Evolutionary conservation across 2,329 filamentous ascomycete species (phyloP), one percentile per base, ranked within the genome.

Genomic region (Fusarium sp.): DNA sequence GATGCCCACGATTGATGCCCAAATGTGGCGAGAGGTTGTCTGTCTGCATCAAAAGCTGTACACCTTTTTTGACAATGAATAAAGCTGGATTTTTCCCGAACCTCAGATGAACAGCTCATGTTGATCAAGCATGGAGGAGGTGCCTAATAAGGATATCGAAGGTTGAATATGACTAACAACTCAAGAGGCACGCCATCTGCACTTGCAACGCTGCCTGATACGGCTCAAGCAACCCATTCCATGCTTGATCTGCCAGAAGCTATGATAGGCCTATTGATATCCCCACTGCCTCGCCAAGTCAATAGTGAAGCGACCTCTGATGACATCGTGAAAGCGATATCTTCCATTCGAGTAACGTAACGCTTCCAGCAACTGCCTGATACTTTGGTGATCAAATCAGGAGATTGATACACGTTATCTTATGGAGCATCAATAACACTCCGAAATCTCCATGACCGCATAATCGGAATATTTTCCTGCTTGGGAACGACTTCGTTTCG

Each of bases 281-380:
- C 47, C n/a, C 54, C 47, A 44, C 54, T 8, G 17, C 7, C 11
- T 30, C 51, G 7, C 2, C 27, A 53, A 30, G 4, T 19, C 11
- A 17, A 23, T 44, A 22, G 19, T n/a, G 53, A 15, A 44, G 8
- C 9, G 15, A 17, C 37, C 10, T 4, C 10, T 15, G 15, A 59
- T 44, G 57, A 23, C 32, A 45, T 40, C 4, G 15, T 13, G 4
- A 25, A 39, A 59, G 13, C 14, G 7, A 1, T 3, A n/a, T 4
- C 10, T 13, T 17, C 5, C 4, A 39, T 56, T 56, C 20, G 17
- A 2, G 15, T 45, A 62, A 56, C 49, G 43, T 45, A 62, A 62
- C 22, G 17, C 17, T 13, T 20, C 2, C 20, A 11, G 20, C 5
- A n/a, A 22, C 45, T 40, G 22, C 22, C 30, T 39, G 20, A 33